Percentiles rank a stretch among this genome's conserved stretches.
phyloP scores from a whole-genome alignment of 2,329 filamentous ascomycete genomes.

The Aspergillus uvarum region DNA sequence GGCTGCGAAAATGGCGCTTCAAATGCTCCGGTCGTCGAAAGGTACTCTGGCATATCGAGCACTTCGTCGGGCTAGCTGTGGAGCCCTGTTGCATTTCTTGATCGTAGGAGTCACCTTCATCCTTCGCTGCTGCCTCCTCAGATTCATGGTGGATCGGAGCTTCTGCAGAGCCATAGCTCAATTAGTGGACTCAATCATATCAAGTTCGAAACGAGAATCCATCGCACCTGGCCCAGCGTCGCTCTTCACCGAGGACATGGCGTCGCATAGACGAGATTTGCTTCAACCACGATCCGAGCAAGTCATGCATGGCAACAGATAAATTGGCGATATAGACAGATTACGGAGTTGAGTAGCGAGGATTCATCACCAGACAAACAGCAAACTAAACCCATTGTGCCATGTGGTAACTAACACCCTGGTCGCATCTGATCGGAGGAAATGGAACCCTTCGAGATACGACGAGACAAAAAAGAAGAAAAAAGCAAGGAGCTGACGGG shows the following conservation, averaged over 20 bases:
- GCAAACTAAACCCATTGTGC: conserved; percentile 2
- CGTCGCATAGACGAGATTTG: conserved; percentile 23
- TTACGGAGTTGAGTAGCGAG: neutral
- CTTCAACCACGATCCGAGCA: conserved; percentile 3
- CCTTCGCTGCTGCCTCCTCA: conserved; percentile 11
- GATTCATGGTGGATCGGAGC: conserved; percentile 19
- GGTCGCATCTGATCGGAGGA: neutral
- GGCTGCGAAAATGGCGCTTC: conserved; percentile 43
- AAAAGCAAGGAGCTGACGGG: too few species aligned
- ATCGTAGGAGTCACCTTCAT: conserved; percentile 12
- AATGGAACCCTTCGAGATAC: neutral
- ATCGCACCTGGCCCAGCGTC: conserved; percentile 25
- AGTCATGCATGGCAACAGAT: conserved; percentile 19
- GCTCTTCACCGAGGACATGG: conserved; percentile 32
- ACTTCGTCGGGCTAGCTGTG: conserved; percentile 28
- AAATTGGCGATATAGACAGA: neutral
- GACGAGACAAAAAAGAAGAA: neutral
- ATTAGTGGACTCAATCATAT: neutral
- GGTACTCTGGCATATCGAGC: conserved; percentile 37
- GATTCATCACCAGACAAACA: conserved; percentile 14
- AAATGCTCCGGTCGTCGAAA: conserved; percentile 44
- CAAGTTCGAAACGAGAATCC: conserved; percentile 6
- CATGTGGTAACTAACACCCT: neutral
- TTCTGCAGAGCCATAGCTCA: conserved; percentile 11
- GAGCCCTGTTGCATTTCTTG: conserved; percentile 14